phyloP scores from a whole-genome alignment of 1,284 basidiomycete species.

The Vanrija pseudolonga region DNA sequence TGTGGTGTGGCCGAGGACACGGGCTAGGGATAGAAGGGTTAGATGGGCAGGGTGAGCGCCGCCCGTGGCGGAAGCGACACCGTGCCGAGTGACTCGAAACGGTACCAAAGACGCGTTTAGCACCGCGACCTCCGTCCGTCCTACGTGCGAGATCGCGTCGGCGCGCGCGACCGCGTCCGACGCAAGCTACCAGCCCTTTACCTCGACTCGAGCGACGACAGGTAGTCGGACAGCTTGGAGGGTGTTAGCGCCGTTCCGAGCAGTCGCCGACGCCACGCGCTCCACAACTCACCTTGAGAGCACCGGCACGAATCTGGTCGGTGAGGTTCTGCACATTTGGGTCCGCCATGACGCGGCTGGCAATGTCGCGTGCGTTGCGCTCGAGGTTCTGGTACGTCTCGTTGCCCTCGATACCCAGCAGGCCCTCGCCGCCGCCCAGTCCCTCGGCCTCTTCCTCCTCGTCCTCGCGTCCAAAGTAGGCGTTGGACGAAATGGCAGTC shows the following conservation, averaged over 20 bases:
- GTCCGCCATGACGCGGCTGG: constrained; percentile 74
- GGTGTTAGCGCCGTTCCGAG: not conserved
- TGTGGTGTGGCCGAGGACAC: too few species aligned
- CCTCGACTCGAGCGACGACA: constrained; percentile 54
- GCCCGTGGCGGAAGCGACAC: too few species aligned
- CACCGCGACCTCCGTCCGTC: too few species aligned
- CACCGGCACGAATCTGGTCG: constrained; percentile 75
- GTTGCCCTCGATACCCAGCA: constrained; percentile 63
- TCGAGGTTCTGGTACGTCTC: constrained; percentile 64
- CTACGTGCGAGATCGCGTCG: too few species aligned
- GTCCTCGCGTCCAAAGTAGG: constrained; percentile 91
- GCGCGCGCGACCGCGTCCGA: too few species aligned
- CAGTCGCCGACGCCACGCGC: not conserved
- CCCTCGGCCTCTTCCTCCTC: constrained; percentile 56
- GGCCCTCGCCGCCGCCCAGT: constrained; percentile 52
- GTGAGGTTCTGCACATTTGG: constrained; percentile 86
- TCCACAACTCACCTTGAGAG: constrained; percentile 74
- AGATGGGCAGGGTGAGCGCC: too few species aligned
- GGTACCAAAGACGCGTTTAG: too few species aligned
- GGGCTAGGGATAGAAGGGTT: too few species aligned
- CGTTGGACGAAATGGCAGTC: constrained; percentile 88
- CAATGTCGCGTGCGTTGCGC: constrained; percentile 71
- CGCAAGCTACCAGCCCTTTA: not conserved
- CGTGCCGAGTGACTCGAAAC: too few species aligned
- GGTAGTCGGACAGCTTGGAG: constrained; percentile 66